Evolutionary conservation across 2,329 filamentous ascomycete genomes (phyloP).

Genomic region (Nannizziopsis barbatae): DNA sequence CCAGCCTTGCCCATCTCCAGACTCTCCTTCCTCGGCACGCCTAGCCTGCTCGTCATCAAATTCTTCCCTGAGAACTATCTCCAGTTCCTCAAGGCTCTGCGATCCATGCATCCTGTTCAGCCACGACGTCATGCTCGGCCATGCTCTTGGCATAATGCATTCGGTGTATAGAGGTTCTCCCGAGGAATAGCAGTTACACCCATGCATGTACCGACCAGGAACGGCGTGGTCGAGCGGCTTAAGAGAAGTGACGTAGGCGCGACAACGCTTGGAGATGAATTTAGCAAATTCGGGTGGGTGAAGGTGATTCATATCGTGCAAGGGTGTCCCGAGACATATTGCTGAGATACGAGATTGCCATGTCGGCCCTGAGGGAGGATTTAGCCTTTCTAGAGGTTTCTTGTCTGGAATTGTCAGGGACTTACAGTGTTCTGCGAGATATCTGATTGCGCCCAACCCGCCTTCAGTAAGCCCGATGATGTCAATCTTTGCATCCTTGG

Average conservation of each 20-base stretch:
- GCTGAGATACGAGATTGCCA: constrained; percentile 33
- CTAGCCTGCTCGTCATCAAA: constrained; percentile 3
- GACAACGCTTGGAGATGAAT: constrained; percentile 43
- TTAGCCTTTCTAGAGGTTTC: background rate
- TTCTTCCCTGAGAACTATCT: constrained; percentile 13
- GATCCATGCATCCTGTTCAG: constrained; percentile 33
- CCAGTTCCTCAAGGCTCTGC: constrained; percentile 16
- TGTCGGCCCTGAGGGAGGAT: constrained; percentile 24
- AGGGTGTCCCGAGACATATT: constrained; percentile 32
- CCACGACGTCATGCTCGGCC: constrained; percentile 48
- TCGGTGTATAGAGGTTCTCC: constrained; percentile 52
- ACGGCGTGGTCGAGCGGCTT: constrained; percentile 45
- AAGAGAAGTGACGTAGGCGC: constrained; percentile 49
- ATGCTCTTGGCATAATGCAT: constrained; percentile 48
- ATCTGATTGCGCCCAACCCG: constrained; percentile 46
- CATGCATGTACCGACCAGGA: constrained; percentile 44
- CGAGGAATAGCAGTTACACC: constrained; percentile 59
- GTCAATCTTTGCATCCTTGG: constrained; percentile 48
- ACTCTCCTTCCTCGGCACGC: background rate
- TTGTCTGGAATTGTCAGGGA: constrained; percentile 21
- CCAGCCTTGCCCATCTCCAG: background rate
- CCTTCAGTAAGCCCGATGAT: constrained; percentile 61
- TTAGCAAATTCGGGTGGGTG: constrained; percentile 21
- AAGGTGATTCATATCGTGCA: constrained; percentile 25
- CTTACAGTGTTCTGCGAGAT: constrained; percentile 47